A percentile compares a stretch with the other conserved stretches of the same genome.
Evolutionary conservation across 2,329 filamentous ascomycete species (phyloP).

Genomic region (Arthrobotrys megalospora): DNA sequence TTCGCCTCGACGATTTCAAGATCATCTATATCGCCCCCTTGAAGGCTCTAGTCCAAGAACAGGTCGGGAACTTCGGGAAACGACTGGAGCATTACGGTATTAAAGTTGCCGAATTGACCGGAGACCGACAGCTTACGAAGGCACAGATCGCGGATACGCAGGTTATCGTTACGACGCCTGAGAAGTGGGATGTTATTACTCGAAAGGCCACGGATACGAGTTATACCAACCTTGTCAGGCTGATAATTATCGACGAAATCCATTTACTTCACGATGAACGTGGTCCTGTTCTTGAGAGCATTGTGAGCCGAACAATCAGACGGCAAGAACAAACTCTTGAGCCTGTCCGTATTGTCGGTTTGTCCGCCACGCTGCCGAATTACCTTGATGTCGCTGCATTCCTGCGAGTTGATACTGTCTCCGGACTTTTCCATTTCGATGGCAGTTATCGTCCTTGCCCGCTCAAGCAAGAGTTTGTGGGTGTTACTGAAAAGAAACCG

Average conservation of each 20-base stretch:
- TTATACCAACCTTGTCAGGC: constrained; percentile 95
- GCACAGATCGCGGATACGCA: constrained; percentile 98
- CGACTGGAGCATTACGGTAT: constrained; percentile 92
- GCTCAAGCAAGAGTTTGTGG: constrained; percentile 95
- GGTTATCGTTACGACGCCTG: constrained; percentile 96
- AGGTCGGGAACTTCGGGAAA: constrained; percentile 97
- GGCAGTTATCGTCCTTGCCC: constrained; percentile 94
- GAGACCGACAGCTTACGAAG: constrained; percentile 97
- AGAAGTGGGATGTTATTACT: constrained; percentile 99
- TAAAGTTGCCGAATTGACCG: constrained; percentile 93
- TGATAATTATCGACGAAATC: constrained; percentile 98
- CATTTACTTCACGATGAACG: constrained; percentile 97
- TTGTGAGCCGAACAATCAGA: constrained; percentile 93
- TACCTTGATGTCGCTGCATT: constrained; percentile 97
- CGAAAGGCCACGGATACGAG: constrained; percentile 96
- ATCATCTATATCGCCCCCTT: constrained; percentile 97
- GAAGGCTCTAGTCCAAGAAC: constrained; percentile 96
- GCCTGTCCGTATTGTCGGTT: constrained; percentile 88
- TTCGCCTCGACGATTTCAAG: constrained; percentile 96
- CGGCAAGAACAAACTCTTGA: constrained; percentile 95
- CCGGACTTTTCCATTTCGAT: constrained; percentile 96
- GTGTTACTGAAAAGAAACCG: constrained; percentile 96
- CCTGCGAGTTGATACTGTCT: constrained; percentile 86
- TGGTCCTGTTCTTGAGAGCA: constrained; percentile 95
- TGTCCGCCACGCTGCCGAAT: constrained; percentile 96